A percentile compares a stretch with the other conserved stretches of the same genome.
These are phyloP conservation scores for Clarireedia homoeocarpa DNA, from an alignment of 2,329 filamentous ascomycete species.

Conservation along the genomic window DNA sequence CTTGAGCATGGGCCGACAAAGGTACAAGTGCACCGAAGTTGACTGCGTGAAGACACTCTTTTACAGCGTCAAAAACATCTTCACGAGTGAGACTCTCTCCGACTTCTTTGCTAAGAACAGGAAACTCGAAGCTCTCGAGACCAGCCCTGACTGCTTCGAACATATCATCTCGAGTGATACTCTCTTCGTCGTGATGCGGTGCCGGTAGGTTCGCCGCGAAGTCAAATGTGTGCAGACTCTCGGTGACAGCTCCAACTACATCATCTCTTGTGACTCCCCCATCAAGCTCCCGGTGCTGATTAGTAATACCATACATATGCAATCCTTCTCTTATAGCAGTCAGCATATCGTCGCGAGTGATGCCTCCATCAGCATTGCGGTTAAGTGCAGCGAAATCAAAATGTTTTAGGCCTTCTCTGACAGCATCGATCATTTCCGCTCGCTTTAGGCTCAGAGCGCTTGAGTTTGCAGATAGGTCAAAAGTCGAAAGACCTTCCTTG, in stretches of 20 bases:
- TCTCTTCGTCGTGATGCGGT: slow-evolving; percentile 43
- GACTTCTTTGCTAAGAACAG: slow-evolving; percentile 20
- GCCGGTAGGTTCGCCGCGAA: slow-evolving; percentile 54
- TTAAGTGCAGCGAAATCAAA: slow-evolving; percentile 63
- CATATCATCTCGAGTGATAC: slow-evolving; percentile 55
- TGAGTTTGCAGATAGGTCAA: slow-evolving; percentile 36
- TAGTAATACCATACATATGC: slow-evolving; percentile 63
- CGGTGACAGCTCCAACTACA: slow-evolving; percentile 75
- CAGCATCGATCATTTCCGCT: slow-evolving; percentile 65
- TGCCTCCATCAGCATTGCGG: slow-evolving; percentile 60
- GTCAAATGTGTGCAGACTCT: slow-evolving; percentile 80
- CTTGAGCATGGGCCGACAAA: slow-evolving; percentile 31
- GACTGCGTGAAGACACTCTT: slow-evolving; percentile 47
- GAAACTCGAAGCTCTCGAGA: slow-evolving; percentile 43
- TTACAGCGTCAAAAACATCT: slow-evolving; percentile 78
- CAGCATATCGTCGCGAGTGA: slow-evolving; percentile 77
- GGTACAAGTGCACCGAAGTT: slow-evolving; percentile 34
- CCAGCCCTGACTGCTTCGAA: slow-evolving; percentile 56
- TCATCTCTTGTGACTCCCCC: slow-evolving; percentile 57
- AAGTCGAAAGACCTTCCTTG: slow-evolving; percentile 47
- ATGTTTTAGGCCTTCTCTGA: slow-evolving; percentile 77
- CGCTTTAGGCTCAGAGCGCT: slow-evolving; percentile 37
- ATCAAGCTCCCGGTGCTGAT: slow-evolving; percentile 44
- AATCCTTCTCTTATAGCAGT: slow-evolving; percentile 78
- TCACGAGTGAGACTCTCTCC: slow-evolving; percentile 61